phyloP scores from a whole-genome alignment of 2,329 filamentous ascomycete species.

The Cladosporium colombiae region DNA sequence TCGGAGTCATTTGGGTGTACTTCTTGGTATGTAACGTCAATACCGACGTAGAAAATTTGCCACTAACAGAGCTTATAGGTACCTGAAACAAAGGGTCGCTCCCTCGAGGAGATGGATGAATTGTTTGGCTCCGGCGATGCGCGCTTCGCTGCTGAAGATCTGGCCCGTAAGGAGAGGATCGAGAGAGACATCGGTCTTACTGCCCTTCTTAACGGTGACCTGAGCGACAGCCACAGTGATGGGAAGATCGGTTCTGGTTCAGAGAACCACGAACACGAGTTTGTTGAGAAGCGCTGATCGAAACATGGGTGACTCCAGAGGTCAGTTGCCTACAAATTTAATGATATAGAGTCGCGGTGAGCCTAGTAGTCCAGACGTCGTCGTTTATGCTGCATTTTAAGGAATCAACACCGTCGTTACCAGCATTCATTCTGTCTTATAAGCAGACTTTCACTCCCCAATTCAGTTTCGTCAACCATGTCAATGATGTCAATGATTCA shows the following conservation, averaged over 20 bases:
- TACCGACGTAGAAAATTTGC: not conserved
- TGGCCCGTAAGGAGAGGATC: slow-evolving; percentile 17
- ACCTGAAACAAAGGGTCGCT: slow-evolving; percentile 32
- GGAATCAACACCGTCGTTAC: not conserved
- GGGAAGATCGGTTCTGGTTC: slow-evolving; percentile 4
- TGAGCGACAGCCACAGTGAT: not conserved
- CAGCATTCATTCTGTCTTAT: not conserved
- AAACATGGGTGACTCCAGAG: not conserved
- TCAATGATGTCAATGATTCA: not conserved
- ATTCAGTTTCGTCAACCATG: too few species aligned
- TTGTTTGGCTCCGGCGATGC: slow-evolving; percentile 32
- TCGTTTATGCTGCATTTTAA: not conserved
- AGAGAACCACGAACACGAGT: slow-evolving; percentile 15
- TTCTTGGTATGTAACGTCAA: slow-evolving; percentile 23
- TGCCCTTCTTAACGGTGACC: slow-evolving; percentile 7
- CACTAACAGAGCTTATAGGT: slow-evolving; percentile 4
- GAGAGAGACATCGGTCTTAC: slow-evolving; percentile 17
- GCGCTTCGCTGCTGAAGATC: slow-evolving; percentile 14
- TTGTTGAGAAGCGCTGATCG: slow-evolving; percentile 5
- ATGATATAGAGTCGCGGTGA: not conserved
- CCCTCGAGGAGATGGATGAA: slow-evolving; percentile 34
- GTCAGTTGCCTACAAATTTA: not conserved
- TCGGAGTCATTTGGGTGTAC: slow-evolving; percentile 27
- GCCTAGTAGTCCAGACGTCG: not conserved
- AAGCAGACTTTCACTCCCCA: not conserved